phyloP scores from a whole-genome alignment of 306 rosid species.

The Crataegus laevigata region DNA sequence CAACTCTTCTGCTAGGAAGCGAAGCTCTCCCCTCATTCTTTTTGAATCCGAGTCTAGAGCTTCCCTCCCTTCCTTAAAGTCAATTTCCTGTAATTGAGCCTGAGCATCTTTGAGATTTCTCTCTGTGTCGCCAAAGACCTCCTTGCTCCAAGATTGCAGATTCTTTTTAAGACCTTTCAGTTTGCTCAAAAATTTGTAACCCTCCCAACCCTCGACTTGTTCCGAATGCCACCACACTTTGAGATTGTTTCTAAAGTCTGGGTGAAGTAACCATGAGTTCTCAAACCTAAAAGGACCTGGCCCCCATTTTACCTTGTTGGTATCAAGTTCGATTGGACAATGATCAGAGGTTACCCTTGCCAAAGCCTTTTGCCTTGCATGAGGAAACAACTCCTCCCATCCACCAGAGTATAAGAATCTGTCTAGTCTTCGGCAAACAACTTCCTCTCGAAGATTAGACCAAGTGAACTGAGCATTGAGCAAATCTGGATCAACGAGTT shows the following conservation, averaged over 20 bases:
- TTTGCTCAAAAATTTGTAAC: neutral
- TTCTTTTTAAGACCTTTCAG: neutral
- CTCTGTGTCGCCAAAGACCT: neutral
- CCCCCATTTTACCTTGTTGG: neutral
- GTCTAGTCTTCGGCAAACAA: neutral
- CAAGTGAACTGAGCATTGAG: neutral
- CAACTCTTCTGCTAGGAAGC: neutral
- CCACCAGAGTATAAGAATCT: neutral
- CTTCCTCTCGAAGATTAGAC: neutral
- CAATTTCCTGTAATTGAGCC: neutral
- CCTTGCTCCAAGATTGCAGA: neutral
- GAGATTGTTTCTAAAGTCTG: neutral
- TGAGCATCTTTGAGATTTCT: neutral
- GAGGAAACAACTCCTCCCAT: neutral
- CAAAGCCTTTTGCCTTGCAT: neutral
- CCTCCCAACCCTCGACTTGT: neutral
- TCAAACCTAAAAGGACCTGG: too few species aligned
- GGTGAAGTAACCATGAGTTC: neutral
- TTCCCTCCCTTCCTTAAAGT: neutral
- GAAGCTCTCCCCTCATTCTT: neutral
- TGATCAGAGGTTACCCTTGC: neutral
- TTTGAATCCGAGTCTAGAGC: neutral
- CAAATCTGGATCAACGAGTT: rapidly evolving
- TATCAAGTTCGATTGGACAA: neutral
- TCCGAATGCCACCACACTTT: too few species aligned